Evolutionary conservation across 768 basidiomycete species (phyloP), one percentile per base, ranked within the genome.

Genomic region (Trametes cingulata): DNA sequence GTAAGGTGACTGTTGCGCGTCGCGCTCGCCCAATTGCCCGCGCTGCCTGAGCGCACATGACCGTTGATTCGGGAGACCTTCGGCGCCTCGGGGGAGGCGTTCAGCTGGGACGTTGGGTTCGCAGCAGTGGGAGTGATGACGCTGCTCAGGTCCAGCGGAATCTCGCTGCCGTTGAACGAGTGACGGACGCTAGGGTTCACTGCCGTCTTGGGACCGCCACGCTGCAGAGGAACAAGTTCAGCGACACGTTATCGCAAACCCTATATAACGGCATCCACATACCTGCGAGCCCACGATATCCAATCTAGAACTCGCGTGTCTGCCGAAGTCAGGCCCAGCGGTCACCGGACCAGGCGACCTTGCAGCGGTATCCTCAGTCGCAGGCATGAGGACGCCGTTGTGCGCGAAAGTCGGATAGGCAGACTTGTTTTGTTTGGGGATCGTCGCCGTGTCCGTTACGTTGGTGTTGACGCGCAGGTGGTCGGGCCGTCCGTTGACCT

Each of bases 261-360:
- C 2, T 42, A 40, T 10, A 36, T 58, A 49, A 64, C 58, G 62
- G 60, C 57, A 58, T 52, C 45, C 19, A 65, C 80, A 57, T 70
- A 90, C 90, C 77, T 86, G 85, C 63, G 71, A 83, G 85, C 35
- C 87, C 84, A 52, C 91, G 66, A 90, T 91, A 69, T 89, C 90
- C 65, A 85, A 71, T 41, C 90, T 81, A 20, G 85, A 82, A 65
- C 81, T 81, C 68, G 84, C 86, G 68, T 91, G 88, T 67, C 91
- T 80, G 67, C 91, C 91, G 43, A 93, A 78, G 74, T 93, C 91
- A 63, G 91, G 91, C 50, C 90, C 91, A 58, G 91, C 91, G 58
- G 91, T 93, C 62, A 91, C 82, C 36, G 91, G 91, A 49, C 85
- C 87, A 57, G 90, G 90, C 20, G 88, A 89, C 71, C 88, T 84